phyloP scores from a whole-genome alignment of 331 rosid genomes.

The Quercus lobata region DNA sequence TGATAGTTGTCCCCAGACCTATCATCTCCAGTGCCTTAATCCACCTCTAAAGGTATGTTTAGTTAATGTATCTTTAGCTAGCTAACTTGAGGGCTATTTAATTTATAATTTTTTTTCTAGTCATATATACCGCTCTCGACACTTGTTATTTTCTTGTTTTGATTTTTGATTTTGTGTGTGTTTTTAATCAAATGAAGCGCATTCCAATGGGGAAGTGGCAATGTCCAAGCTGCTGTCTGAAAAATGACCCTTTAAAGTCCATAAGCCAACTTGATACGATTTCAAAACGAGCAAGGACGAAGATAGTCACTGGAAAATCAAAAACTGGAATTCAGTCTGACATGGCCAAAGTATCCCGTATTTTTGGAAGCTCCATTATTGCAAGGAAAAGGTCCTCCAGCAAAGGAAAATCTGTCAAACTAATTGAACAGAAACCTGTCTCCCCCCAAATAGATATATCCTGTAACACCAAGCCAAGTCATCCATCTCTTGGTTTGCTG shows the following conservation, averaged over 20 bases:
- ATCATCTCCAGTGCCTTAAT: slow-evolving; percentile 89
- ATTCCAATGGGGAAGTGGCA: slow-evolving; percentile 96
- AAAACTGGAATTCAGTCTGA: slow-evolving; percentile 59
- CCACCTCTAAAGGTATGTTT: slow-evolving; percentile 96
- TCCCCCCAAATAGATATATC: slow-evolving; percentile 48
- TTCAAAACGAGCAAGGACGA: slow-evolving; percentile 93
- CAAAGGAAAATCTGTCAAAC: slow-evolving; percentile 72
- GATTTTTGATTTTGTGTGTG: slow-evolving; percentile 7
- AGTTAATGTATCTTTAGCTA: slow-evolving; percentile 1
- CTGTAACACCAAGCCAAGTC: slow-evolving; percentile 43
- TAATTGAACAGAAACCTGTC: slow-evolving; percentile 37
- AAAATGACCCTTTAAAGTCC: slow-evolving; percentile 55
- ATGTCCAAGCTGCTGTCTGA: slow-evolving; percentile 84
- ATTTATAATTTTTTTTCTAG: slow-evolving; percentile 5
- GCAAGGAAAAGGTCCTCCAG: slow-evolving; percentile 70
- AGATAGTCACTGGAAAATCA: slow-evolving; percentile 48
- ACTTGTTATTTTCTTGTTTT: background rate
- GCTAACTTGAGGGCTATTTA: slow-evolving; percentile 18
- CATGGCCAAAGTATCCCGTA: slow-evolving; percentile 60
- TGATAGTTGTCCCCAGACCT: slow-evolving; percentile 95
- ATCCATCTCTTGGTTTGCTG: slow-evolving; percentile 41
- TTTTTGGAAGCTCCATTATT: slow-evolving; percentile 72
- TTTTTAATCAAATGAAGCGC: slow-evolving; percentile 60
- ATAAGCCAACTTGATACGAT: slow-evolving; percentile 57
- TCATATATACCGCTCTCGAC: slow-evolving; percentile 9